Conservation (phyloP, 73 alveolate genomes). For the Paramecium primaurelia region DNA sequence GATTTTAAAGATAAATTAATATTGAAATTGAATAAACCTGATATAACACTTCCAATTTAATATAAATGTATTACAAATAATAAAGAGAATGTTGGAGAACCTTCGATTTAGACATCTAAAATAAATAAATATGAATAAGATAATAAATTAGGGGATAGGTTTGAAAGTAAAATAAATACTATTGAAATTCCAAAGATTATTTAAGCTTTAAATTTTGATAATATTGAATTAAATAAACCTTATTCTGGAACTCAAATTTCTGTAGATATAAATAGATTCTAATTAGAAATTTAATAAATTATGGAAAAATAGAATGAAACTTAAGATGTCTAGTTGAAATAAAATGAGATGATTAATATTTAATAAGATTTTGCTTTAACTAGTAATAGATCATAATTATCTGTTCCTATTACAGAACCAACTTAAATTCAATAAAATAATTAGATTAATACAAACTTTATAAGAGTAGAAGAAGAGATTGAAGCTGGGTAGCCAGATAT, state of each 20-base stretch:
- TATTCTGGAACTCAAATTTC: background rate
- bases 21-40: background rate
- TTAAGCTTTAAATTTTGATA: background rate
- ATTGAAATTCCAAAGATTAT: background rate
- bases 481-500: background rate
- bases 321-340: background rate
- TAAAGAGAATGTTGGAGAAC: background rate
- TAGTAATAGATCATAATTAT: background rate
- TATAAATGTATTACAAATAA: background rate
- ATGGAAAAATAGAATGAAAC: background rate
- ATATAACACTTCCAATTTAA: background rate
- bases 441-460: background rate
- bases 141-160: background rate
- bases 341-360: background rate
- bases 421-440: background rate
- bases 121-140: background rate
- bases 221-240: background rate
- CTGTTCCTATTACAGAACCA: conserved; percentile 6
- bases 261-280: background rate
- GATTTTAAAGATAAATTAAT: background rate
- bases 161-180: background rate
- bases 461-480: background rate
- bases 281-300: background rate
- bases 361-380: background rate
- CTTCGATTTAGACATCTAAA: background rate